Conservation (phyloP, 2,329 filamentous ascomycete genomes). For the Paecilomyces fulvus region DNA sequence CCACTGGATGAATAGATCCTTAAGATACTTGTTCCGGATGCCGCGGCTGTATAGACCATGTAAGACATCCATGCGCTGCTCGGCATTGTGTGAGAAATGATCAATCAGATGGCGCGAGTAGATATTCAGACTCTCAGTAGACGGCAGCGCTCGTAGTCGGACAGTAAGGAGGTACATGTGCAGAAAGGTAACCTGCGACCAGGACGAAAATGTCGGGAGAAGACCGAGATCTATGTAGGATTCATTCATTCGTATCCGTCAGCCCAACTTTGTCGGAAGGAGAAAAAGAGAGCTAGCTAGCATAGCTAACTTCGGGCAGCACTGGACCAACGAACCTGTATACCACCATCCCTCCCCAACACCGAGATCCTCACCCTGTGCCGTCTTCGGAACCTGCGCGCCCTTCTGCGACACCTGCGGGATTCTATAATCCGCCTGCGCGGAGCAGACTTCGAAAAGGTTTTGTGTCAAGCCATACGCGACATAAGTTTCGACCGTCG, state of each 20-base stretch:
- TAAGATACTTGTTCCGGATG: constrained; percentile 56
- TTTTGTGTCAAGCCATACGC: constrained; percentile 71
- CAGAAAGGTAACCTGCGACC: constrained; percentile 92
- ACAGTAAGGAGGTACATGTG: constrained; percentile 90
- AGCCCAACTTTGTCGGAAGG: neutral
- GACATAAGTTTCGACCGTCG: constrained; percentile 59
- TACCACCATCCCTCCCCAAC: constrained; percentile 72
- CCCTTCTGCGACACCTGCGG: constrained; percentile 58
- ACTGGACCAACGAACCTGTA: constrained; percentile 49
- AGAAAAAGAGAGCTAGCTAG: neutral
- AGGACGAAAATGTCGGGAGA: constrained; percentile 82
- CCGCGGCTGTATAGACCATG: constrained; percentile 44
- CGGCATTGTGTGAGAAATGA: constrained; percentile 66
- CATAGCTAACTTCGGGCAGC: neutral
- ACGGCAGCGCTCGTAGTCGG: constrained; percentile 66
- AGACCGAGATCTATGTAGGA: constrained; percentile 59
- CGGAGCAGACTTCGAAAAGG: constrained; percentile 67
- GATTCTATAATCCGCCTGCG: constrained; percentile 68
- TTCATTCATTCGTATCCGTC: neutral
- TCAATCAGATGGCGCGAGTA: constrained; percentile 90
- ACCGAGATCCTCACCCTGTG: constrained; percentile 75
- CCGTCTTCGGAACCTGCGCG: constrained; percentile 59
- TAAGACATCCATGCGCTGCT: constrained; percentile 57
- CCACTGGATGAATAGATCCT: constrained; percentile 92
- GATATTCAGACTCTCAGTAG: constrained; percentile 56